Evolutionary conservation across 2,329 filamentous ascomycete genomes (phyloP), one percentile per base, ranked within the genome.

Genomic region (Fusarium algeriense): DNA sequence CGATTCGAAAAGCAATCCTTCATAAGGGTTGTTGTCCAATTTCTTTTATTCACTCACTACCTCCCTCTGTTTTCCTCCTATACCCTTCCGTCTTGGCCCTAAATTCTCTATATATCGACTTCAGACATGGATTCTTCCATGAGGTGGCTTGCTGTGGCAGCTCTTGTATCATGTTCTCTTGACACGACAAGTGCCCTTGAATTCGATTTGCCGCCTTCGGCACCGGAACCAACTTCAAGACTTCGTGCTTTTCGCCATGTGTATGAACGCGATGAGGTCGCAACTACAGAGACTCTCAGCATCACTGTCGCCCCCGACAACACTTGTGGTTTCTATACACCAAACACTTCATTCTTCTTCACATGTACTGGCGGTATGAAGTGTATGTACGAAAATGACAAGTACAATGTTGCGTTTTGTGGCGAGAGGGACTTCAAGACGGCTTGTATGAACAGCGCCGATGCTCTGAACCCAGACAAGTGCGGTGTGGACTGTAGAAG

Each of bases 321-420:
- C 8, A 56, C 63, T 14, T 72, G 69, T 19, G 69, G 69, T 14
- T 40, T 15, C 20, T 66, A 57, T 12, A 54, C 56, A 4, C 64
- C 68, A 14, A 26, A 48, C 19, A 68, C 50, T 9, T 34, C 40
- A 7, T 69, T 52, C 41, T 46, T 38, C 32, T 69, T 68, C 52
- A 65, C 55, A 19, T 71, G 69, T 28, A 19, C 38, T 13, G 28
- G 28, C 10, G 38, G 56, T 26, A 38, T 46, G 13, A 64, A 23
- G 14, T 71, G 69, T 37, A 56, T 71, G 56, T 71, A 63, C 30
- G 69, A 71, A 32, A 59, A 68, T 14, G 41, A 62, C 23, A 71
- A 69, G 60, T 71, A 66, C 64, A 71, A 71, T 38, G 20, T 66
- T 41, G 60, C 44, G 5, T 71, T 71, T 38, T 71, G 69, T 23